phyloP scores from a whole-genome alignment of 83 land plant species.

The Diphasiastrum complanatum region DNA sequence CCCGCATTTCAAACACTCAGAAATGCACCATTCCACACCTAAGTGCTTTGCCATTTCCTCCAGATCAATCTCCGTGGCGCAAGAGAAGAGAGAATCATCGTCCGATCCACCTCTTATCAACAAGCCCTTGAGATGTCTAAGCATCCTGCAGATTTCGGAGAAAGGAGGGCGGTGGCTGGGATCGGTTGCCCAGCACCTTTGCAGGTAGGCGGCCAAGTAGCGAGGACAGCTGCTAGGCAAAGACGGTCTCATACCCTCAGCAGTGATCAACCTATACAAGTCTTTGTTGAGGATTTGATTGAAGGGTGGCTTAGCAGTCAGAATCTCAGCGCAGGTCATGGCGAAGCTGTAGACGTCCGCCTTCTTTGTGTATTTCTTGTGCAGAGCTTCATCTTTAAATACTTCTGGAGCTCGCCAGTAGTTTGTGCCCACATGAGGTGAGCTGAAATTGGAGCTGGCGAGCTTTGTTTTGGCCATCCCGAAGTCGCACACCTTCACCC shows the following conservation, averaged over 20 bases:
- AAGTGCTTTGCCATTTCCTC: too few relatives aligned
- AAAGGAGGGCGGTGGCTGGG: not conserved
- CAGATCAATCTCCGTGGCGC: too few relatives aligned
- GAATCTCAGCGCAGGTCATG: constrained; percentile 52
- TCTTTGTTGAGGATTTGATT: not conserved
- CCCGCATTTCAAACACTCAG: too few relatives aligned
- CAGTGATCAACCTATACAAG: too few relatives aligned
- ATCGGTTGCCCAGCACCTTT: not conserved
- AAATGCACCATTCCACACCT: too few relatives aligned
- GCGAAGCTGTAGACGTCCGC: constrained; percentile 60
- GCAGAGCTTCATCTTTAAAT: not conserved
- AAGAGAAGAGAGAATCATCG: not conserved
- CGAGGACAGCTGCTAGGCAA: too few relatives aligned
- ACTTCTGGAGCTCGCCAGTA: not conserved
- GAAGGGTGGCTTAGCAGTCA: constrained; percentile 53
- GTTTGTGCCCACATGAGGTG: not conserved
- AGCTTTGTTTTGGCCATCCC: not conserved
- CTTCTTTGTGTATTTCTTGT: constrained; percentile 38
- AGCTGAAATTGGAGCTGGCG: not conserved
- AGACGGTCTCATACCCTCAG: too few relatives aligned
- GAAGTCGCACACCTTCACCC: not conserved
- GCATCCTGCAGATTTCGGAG: not conserved
- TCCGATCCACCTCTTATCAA: not conserved
- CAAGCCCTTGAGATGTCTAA: not conserved
- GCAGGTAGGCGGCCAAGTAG: not conserved